These are phyloP conservation scores for Bolboschoenus planiculmis DNA, from an alignment of 176 grass and related monocot genomes.

Conservation along the genomic window DNA sequence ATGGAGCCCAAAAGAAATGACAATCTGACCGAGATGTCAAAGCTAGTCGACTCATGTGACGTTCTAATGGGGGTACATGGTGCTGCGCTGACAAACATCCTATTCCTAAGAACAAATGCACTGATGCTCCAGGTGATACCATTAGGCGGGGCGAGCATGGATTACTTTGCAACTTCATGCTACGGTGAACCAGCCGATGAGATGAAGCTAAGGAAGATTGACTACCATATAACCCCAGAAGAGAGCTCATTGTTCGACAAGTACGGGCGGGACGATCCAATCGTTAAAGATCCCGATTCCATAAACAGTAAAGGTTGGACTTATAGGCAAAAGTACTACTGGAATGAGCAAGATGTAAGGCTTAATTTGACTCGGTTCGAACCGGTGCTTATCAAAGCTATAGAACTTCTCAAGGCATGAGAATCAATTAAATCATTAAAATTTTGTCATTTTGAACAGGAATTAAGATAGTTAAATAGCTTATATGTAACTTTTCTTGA, in stretches of 20 bases:
- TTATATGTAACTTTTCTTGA: not conserved
- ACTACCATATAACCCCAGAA: slow-evolving; percentile 51
- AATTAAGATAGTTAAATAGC: not conserved
- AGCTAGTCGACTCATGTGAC: slow-evolving; percentile 53
- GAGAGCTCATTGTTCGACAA: slow-evolving; percentile 54
- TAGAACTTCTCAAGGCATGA: not conserved
- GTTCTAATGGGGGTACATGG: slow-evolving; percentile 76
- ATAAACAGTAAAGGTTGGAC: slow-evolving; percentile 51
- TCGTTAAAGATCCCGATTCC: slow-evolving; percentile 39
- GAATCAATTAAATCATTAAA: not conserved
- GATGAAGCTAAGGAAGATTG: slow-evolving; percentile 54
- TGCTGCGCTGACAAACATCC: slow-evolving; percentile 57
- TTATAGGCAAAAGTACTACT: slow-evolving; percentile 40
- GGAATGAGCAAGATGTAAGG: slow-evolving; percentile 50
- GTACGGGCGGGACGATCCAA: slow-evolving; percentile 46
- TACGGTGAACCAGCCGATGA: slow-evolving; percentile 41
- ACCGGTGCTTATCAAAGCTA: slow-evolving; percentile 23
- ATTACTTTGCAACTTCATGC: slow-evolving; percentile 30
- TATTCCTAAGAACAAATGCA: slow-evolving; percentile 60
- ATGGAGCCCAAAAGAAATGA: slow-evolving; percentile 25
- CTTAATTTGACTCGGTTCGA: slow-evolving; percentile 44
- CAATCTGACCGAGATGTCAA: slow-evolving; percentile 27
- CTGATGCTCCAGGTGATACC: slow-evolving; percentile 63
- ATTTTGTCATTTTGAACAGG: not conserved
- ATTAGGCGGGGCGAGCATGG: slow-evolving; percentile 29